phyloP scores from a whole-genome alignment of 2,329 filamentous ascomycete species.

The Alternaria triticimaculans region DNA sequence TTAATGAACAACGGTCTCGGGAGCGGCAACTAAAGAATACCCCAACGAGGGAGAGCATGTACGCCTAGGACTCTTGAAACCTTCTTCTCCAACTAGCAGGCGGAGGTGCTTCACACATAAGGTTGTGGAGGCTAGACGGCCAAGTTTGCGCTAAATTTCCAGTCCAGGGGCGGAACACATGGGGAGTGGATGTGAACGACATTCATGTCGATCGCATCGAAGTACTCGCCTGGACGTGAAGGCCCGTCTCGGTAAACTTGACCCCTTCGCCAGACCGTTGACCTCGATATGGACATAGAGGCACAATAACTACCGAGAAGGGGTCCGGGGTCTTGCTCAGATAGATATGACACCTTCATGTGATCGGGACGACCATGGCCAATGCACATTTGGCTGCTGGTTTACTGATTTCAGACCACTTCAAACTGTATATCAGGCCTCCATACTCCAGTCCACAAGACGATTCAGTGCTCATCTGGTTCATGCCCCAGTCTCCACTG shows the following conservation, averaged over 20 bases:
- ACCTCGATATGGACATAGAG: neutral
- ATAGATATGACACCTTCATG: neutral
- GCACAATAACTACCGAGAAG: neutral
- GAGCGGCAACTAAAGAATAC: neutral
- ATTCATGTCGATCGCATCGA: constrained; percentile 1
- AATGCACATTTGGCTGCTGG: neutral
- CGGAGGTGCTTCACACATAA: neutral
- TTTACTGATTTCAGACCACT: neutral
- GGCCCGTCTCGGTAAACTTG: neutral
- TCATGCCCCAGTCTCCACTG: neutral
- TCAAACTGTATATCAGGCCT: neutral
- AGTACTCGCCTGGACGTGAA: neutral
- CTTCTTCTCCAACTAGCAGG: neutral
- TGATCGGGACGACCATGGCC: neutral
- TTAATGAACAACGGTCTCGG: neutral
- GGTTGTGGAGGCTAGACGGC: constrained; percentile 1
- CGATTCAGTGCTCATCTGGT: neutral
- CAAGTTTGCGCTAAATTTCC: constrained; percentile 2
- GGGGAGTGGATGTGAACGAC: neutral
- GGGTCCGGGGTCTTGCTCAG: neutral
- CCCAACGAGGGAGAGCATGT: neutral
- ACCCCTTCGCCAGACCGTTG: neutral
- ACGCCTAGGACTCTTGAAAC: neutral
- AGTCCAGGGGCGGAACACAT: constrained; percentile 1
- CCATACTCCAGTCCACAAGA: neutral